phyloP scores from a whole-genome alignment of 768 basidiomycete genomes.

The Kwoniella bestiolae region DNA sequence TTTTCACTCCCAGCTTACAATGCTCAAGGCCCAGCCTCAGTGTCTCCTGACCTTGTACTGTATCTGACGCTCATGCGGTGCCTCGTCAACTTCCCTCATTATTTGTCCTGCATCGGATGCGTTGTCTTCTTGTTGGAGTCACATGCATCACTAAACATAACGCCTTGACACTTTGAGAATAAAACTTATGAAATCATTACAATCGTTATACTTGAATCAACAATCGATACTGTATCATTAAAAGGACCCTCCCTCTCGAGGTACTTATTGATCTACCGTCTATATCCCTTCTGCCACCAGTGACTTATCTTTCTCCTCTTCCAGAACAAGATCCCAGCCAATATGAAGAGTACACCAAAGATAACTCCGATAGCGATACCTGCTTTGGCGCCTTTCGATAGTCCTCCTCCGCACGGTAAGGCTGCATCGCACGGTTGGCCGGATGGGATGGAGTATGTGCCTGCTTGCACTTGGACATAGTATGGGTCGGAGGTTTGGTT shows the following conservation, averaged over 20 bases:
- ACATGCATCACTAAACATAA: too few species aligned
- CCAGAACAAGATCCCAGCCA: constrained; percentile 51
- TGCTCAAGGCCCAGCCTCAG: too few species aligned
- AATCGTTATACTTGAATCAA: not conserved
- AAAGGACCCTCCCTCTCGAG: not conserved
- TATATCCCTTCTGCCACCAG: constrained; percentile 40
- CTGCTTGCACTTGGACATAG: constrained; percentile 69
- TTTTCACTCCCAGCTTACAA: too few species aligned
- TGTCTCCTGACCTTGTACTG: too few species aligned
- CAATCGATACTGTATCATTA: not conserved
- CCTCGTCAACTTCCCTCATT: too few species aligned
- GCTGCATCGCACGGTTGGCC: constrained; percentile 80
- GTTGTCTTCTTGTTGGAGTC: too few species aligned
- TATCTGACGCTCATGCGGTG: too few species aligned
- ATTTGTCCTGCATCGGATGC: too few species aligned
- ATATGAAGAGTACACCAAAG: constrained; percentile 62
- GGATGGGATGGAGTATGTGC: constrained; percentile 45
- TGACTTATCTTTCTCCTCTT: constrained; percentile 25
- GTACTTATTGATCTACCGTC: not conserved
- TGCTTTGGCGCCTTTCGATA: constrained; percentile 77
- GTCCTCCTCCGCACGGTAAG: constrained; percentile 63
- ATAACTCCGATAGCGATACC: constrained; percentile 69
- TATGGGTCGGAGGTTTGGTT: constrained; percentile 73
- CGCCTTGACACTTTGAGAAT: not conserved
- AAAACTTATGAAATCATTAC: not conserved